A percentile compares a stretch with the other conserved stretches of the same genome.
Evolutionary conservation across 2,329 filamentous ascomycete species (phyloP).

Genomic region (Penicillium nordicum): DNA sequence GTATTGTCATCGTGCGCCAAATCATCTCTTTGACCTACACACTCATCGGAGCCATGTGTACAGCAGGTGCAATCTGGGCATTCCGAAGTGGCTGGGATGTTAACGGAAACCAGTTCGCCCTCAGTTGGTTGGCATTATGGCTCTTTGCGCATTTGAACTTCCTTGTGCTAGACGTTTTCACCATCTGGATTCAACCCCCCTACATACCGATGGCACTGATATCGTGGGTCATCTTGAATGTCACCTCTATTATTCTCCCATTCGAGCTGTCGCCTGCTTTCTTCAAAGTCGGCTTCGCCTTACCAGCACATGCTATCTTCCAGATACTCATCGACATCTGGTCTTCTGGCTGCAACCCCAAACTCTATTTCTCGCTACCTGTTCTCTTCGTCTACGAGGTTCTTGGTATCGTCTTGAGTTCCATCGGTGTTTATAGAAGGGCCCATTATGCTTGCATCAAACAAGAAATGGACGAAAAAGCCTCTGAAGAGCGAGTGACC

Average conservation of each 20-base stretch:
- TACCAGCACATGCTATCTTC: slow-evolving; percentile 44
- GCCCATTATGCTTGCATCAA: slow-evolving; percentile 18
- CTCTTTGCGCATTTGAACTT: slow-evolving; percentile 47
- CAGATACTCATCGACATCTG: slow-evolving; percentile 45
- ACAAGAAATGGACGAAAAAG: slow-evolving; percentile 18
- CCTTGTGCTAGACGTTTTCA: slow-evolving; percentile 44
- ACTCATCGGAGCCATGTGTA: slow-evolving; percentile 41
- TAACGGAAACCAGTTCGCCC: slow-evolving; percentile 39
- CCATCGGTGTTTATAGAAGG: slow-evolving; percentile 22
- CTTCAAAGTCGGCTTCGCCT: slow-evolving; percentile 40
- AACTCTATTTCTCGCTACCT: slow-evolving; percentile 41
- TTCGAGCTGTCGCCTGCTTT: slow-evolving; percentile 45
- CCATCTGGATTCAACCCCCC: slow-evolving; percentile 39
- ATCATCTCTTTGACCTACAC: slow-evolving; percentile 39
- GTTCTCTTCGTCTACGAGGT: slow-evolving; percentile 45
- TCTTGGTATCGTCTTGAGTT: slow-evolving; percentile 11
- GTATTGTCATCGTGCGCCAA: slow-evolving; percentile 35
- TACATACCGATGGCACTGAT: slow-evolving; percentile 47
- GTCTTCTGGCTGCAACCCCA: slow-evolving; percentile 43
- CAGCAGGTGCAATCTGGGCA: slow-evolving; percentile 44
- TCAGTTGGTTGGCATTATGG: slow-evolving; percentile 47
- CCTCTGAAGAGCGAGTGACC: slow-evolving; percentile 9
- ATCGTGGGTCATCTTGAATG: slow-evolving; percentile 46
- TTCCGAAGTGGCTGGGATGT: slow-evolving; percentile 44
- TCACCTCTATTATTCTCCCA: slow-evolving; percentile 43